A percentile compares a stretch with the other conserved stretches of the same genome.
phyloP scores from a whole-genome alignment of 305 asterid genomes.

The Fraxinus albicans region DNA sequence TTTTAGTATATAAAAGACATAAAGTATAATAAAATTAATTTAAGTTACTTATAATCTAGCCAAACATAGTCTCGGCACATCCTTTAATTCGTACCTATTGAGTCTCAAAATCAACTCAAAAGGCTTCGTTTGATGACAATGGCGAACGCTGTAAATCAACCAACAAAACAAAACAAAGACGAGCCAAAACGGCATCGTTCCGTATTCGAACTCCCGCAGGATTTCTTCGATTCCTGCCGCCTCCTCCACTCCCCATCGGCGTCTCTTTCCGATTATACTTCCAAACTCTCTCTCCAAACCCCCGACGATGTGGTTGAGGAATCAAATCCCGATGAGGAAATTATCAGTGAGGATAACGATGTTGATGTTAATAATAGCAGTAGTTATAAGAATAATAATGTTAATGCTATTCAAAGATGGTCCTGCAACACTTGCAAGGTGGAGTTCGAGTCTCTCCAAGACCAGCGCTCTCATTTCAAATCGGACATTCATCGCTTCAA shows the following conservation, averaged over 20 bases:
- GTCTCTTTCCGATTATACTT: slow-evolving; percentile 26
- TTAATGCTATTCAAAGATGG: slow-evolving; percentile 63
- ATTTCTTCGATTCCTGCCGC: slow-evolving; percentile 74
- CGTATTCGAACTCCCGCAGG: slow-evolving; percentile 55
- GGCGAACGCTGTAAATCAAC: slow-evolving; percentile 23
- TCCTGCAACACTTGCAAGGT: slow-evolving; percentile 85
- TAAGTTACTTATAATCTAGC: too few species aligned
- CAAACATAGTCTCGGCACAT: not conserved
- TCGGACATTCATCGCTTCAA: slow-evolving; percentile 92
- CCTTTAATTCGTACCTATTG: not conserved
- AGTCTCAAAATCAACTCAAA: not conserved
- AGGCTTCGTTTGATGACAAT: slow-evolving; percentile 10
- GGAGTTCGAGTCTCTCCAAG: slow-evolving; percentile 84
- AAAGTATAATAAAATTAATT: too few species aligned
- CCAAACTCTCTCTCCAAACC: slow-evolving; percentile 18
- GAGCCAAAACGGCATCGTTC: slow-evolving; percentile 54
- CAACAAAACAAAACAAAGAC: slow-evolving; percentile 27
- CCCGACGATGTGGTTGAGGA: slow-evolving; percentile 30
- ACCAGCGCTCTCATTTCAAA: slow-evolving; percentile 88
- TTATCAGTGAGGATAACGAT: not conserved
- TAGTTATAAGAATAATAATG: not conserved
- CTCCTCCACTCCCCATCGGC: slow-evolving; percentile 56
- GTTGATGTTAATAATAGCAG: not conserved
- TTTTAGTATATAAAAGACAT: too few species aligned
- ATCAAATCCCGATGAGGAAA: slow-evolving; percentile 22